These are phyloP conservation scores for Coniochaeta sp. DNA, from an alignment of 2,329 filamentous ascomycete genomes.

Conservation along the genomic window DNA sequence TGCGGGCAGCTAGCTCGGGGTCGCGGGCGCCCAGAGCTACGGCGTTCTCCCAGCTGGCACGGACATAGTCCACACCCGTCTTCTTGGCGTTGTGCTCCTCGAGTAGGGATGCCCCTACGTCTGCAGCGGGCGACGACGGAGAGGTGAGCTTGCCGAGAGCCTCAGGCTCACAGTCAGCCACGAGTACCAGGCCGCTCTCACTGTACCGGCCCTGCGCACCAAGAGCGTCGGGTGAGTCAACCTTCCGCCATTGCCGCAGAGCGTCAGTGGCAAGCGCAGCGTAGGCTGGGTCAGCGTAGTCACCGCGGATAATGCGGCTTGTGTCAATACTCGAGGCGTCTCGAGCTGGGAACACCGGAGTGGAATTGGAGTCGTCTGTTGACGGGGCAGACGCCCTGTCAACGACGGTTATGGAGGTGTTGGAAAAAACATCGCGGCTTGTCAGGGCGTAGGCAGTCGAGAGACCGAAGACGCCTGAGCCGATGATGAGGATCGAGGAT, in stretches of 20 bases:
- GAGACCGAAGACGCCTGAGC: slow-evolving; percentile 58
- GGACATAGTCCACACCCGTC: slow-evolving; percentile 50
- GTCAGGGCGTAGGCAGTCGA: slow-evolving; percentile 60
- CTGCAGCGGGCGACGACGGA: slow-evolving; percentile 1
- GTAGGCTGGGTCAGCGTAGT: slow-evolving; percentile 79
- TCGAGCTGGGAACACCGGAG: slow-evolving; percentile 46
- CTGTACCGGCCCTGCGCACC: slow-evolving; percentile 61
- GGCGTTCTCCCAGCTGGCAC: slow-evolving; percentile 55
- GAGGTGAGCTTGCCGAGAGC: slow-evolving; percentile 1
- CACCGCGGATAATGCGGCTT: slow-evolving; percentile 58
- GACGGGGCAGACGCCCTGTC: slow-evolving; percentile 33
- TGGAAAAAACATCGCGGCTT: slow-evolving; percentile 46
- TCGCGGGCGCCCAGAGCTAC: slow-evolving; percentile 35
- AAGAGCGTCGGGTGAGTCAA: slow-evolving; percentile 40
- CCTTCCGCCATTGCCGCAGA: slow-evolving; percentile 60
- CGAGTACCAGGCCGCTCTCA: slow-evolving; percentile 61
- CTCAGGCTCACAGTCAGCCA: slow-evolving; percentile 38
- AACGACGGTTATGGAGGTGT: slow-evolving; percentile 49
- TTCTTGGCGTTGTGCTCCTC: slow-evolving; percentile 27
- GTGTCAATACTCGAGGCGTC: slow-evolving; percentile 56
- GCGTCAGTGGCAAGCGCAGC: slow-evolving; percentile 64
- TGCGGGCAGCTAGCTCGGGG: slow-evolving; percentile 24
- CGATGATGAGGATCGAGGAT: slow-evolving; percentile 57
- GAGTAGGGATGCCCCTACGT: background rate
- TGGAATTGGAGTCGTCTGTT: slow-evolving; percentile 19